Conservation (phyloP, 1,284 basidiomycete species). For the Rhodotorula sp. region DNA sequence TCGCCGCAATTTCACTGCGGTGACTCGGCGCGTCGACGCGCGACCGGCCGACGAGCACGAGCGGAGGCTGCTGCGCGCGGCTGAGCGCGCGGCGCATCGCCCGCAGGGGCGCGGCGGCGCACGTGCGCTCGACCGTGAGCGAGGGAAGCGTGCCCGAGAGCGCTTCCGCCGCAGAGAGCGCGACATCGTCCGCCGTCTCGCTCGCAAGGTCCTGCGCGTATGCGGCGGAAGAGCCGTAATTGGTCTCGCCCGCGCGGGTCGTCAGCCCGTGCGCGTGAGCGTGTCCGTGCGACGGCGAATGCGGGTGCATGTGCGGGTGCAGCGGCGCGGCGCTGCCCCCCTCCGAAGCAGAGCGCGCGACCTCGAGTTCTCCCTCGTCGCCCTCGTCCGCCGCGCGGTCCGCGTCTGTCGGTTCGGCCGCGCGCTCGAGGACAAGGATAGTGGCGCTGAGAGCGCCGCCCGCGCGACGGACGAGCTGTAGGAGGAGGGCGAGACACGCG, state of each 20-base stretch:
- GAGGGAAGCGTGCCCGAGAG: constrained; percentile 1
- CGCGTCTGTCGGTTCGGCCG: constrained; percentile 39
- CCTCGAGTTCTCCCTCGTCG: background rate
- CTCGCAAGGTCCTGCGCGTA: constrained; percentile 56
- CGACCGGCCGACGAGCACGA: constrained; percentile 67
- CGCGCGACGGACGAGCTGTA: constrained; percentile 67
- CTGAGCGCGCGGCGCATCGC: constrained; percentile 65
- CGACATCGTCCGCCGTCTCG: constrained; percentile 69
- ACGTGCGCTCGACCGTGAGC: constrained; percentile 33
- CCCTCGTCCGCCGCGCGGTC: constrained; percentile 22
- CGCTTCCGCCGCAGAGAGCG: constrained; percentile 43
- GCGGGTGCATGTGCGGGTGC: background rate
- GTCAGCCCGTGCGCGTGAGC: constrained; percentile 22
- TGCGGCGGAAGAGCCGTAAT: constrained; percentile 60
- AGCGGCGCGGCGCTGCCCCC: background rate
- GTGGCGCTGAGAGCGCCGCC: constrained; percentile 66
- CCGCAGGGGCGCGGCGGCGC: constrained; percentile 50
- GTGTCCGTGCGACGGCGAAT: constrained; percentile 8
- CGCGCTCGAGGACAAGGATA: constrained; percentile 61
- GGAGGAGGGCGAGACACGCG: constrained; percentile 71
- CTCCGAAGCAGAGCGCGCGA: background rate
- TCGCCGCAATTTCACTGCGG: constrained; percentile 15
- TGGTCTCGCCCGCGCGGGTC: constrained; percentile 55
- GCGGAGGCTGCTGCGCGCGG: constrained; percentile 52
- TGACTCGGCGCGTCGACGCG: constrained; percentile 66